Conservation (phyloP, 2,329 filamentous ascomycete species). For the Pseudocercospora cruenta region DNA sequence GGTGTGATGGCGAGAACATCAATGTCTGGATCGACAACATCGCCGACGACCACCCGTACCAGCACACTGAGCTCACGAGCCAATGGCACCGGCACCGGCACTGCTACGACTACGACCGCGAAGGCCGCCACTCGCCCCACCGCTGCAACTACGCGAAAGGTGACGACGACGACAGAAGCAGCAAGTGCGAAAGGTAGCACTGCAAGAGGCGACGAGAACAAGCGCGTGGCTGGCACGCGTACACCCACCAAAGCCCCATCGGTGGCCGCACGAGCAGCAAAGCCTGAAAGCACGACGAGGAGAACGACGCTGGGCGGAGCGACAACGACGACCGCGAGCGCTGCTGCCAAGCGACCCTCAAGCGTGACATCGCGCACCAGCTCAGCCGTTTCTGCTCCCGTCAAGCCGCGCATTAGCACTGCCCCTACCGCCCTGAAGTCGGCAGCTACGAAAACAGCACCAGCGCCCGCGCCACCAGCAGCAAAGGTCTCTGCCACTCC, state of each 20-base stretch:
- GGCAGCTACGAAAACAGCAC: background rate
- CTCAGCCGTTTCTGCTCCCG: conserved; percentile 7
- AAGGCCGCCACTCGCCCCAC: background rate
- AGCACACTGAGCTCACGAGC: conserved; percentile 25
- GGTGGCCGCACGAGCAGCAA: conserved; percentile 14
- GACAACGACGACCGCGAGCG: conserved; percentile 9
- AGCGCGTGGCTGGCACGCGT: conserved; percentile 6
- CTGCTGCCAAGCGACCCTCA: conserved; percentile 22
- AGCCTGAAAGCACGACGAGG: conserved; percentile 13
- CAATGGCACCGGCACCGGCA: conserved; percentile 16
- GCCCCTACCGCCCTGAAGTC: conserved; percentile 4
- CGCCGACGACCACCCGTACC: conserved; percentile 12
- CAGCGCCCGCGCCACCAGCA: background rate
- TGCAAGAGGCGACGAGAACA: conserved; percentile 14
- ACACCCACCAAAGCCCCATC: conserved; percentile 17
- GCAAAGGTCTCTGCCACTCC: conserved; percentile 12
- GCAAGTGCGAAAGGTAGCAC: conserved; percentile 3
- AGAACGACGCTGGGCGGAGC: conserved; percentile 20
- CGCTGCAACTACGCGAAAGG: background rate
- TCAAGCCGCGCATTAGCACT: conserved; percentile 14
- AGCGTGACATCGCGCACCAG: conserved; percentile 10
- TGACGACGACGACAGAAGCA: background rate
- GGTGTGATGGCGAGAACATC: conserved; percentile 9
- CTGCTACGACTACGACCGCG: background rate
- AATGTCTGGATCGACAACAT: conserved; percentile 6